These are phyloP conservation scores for Pseudocercospora cruenta DNA, from an alignment of 2,329 filamentous ascomycete genomes.

Conservation along the genomic window DNA sequence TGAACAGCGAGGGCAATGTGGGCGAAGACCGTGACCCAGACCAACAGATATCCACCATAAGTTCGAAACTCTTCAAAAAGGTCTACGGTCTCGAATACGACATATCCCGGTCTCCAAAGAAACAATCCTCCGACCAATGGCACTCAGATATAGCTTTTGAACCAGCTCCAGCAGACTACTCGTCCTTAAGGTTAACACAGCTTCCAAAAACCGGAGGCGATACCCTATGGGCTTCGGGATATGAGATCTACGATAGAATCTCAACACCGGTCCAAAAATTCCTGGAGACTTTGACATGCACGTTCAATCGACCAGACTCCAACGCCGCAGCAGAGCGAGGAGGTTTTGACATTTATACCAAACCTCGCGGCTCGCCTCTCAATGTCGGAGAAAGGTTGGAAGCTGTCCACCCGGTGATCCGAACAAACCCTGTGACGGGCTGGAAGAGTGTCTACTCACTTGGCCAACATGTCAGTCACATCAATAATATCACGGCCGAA, in stretches of 20 bases:
- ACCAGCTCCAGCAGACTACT: conserved; percentile 65
- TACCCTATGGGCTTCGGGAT: conserved; percentile 70
- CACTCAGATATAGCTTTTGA: conserved; percentile 69
- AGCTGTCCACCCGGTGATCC: conserved; percentile 54
- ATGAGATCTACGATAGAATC: conserved; percentile 68
- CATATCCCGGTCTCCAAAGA: conserved; percentile 46
- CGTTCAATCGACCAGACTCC: conserved; percentile 40
- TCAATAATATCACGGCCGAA: conserved; percentile 53
- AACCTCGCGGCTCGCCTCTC: conserved; percentile 31
- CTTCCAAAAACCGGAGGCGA: conserved; percentile 59
- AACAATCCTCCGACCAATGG: conserved; percentile 51
- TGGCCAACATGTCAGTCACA: conserved; percentile 60
- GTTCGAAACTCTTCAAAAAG: conserved; percentile 40
- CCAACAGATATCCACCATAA: conserved; percentile 46
- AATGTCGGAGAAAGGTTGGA: conserved; percentile 27
- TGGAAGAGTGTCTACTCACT: conserved; percentile 65
- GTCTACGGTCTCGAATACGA: conserved; percentile 47
- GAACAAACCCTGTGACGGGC: conserved; percentile 64
- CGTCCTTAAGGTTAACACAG: conserved; percentile 59
- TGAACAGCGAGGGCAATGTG: conserved; percentile 53
- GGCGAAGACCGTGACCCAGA: conserved; percentile 37
- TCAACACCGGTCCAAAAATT: conserved; percentile 60
- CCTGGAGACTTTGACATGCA: conserved; percentile 62
- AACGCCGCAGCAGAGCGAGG: conserved; percentile 36
- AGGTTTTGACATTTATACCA: conserved; percentile 24